Percentiles rank a stretch among this genome's conserved stretches.
Evolutionary conservation across 139 green algal genomes (phyloP).

Genomic region (Zygnema circumcarinatum): DNA sequence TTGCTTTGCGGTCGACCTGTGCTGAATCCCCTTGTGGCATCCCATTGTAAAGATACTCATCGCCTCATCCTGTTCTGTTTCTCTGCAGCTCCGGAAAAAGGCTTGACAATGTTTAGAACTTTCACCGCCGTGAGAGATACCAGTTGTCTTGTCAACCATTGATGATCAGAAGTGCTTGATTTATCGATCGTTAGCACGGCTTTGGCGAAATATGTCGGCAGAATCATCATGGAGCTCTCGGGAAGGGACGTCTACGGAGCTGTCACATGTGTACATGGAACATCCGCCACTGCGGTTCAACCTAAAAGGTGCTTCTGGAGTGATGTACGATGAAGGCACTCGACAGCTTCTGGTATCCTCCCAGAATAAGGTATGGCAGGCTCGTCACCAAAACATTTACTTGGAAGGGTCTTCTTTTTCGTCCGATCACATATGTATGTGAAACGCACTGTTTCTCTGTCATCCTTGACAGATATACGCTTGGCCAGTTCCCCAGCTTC

Average conservation of each 20-base stretch:
- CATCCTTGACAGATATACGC: constrained; percentile 8
- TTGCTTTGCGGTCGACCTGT: neutral
- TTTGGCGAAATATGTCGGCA: neutral
- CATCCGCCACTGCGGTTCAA: constrained; percentile 42
- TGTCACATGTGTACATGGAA: constrained; percentile 20
- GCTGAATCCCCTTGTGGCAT: neutral
- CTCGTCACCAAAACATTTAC: no score
- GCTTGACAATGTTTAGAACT: neutral
- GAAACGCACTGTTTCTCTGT: neutral
- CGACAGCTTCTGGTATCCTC: constrained; percentile 32
- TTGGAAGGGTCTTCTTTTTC: no score
- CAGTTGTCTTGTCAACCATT: neutral
- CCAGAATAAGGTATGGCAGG: constrained; percentile 40
- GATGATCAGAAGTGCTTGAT: neutral
- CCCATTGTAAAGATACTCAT: neutral
- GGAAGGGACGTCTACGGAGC: neutral
- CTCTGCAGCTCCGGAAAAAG: neutral
- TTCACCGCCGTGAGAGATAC: neutral
- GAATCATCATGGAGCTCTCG: neutral
- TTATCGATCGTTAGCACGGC: neutral
- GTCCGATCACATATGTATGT: no score
- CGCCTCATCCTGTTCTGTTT: neutral
- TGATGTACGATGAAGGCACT: constrained; percentile 52
- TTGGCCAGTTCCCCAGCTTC: neutral
- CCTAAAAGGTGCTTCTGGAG: constrained; percentile 29